phyloP scores from a whole-genome alignment of 805 yeast genomes.

The Lachancea dasiensis region DNA sequence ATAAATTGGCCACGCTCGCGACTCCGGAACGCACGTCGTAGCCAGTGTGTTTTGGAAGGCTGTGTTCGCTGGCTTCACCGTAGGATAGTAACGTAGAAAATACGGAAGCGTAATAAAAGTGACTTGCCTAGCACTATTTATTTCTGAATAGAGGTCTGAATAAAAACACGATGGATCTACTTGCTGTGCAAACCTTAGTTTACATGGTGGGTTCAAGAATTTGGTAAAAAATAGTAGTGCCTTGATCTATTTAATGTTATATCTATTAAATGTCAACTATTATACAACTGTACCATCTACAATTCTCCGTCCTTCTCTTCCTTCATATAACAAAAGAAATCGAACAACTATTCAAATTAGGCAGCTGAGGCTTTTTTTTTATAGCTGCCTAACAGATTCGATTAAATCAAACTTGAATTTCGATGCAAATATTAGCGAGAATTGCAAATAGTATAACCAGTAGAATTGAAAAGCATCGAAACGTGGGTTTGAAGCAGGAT shows the following conservation, averaged over 20 bases:
- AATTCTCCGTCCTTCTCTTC: constrained; percentile 6
- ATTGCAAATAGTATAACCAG: constrained; percentile 9
- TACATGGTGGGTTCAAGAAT: too few relatives aligned
- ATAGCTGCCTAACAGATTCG: constrained; percentile 2
- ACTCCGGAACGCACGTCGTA: too few relatives aligned
- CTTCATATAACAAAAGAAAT: constrained; percentile 6
- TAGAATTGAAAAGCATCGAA: constrained; percentile 11
- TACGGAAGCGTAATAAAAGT: too few relatives aligned
- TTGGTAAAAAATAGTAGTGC: constrained; percentile 4
- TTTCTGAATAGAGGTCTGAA: too few relatives aligned
- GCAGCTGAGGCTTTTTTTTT: too few relatives aligned
- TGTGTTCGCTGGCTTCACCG: too few relatives aligned
- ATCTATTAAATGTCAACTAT: constrained; percentile 14
- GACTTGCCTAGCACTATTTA: too few relatives aligned
- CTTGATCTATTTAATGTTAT: constrained; percentile 14
- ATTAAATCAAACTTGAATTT: constrained; percentile 9
- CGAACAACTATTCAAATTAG: constrained; percentile 1
- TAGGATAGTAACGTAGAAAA: too few relatives aligned
- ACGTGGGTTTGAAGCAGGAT: constrained; percentile 9
- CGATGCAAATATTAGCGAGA: constrained; percentile 10
- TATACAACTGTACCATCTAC: constrained; percentile 14
- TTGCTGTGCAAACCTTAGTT: too few relatives aligned
- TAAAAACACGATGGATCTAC: neutral
- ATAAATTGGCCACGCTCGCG: too few relatives aligned
- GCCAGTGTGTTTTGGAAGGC: too few relatives aligned